Conservation (phyloP, 169 alveolate species). For the Toxoplasma gondii region DNA sequence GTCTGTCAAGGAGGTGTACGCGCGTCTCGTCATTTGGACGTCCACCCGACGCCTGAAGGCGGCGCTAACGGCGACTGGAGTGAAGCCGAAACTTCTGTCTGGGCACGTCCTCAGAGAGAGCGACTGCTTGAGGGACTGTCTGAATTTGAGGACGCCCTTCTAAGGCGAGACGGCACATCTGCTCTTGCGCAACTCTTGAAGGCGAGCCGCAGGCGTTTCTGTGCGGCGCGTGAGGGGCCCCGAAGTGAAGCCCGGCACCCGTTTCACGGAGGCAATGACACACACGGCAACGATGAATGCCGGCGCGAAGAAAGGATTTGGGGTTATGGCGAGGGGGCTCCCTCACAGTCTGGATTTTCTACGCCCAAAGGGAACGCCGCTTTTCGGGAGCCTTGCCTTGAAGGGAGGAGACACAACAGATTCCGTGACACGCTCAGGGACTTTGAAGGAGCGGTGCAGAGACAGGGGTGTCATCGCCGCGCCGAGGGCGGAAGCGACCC, state of each 20-base stretch:
- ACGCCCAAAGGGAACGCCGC: too few species aligned
- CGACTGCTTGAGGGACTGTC: not conserved
- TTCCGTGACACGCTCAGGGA: not conserved
- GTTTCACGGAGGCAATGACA: not conserved
- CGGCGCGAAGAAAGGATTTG: not conserved
- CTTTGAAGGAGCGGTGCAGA: not conserved
- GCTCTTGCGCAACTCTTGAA: not conserved
- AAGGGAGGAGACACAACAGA: too few species aligned
- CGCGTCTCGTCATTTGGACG: not conserved
- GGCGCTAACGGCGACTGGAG: not conserved
- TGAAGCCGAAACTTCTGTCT: not conserved
- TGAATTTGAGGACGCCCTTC: not conserved
- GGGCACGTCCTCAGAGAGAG: not conserved
- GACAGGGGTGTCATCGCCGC: not conserved
- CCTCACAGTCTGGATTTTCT: too few species aligned
- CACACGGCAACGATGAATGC: not conserved
- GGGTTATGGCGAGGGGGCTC: not conserved
- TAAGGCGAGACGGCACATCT: not conserved
- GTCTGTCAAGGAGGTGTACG: too few species aligned
- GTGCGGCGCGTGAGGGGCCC: not conserved
- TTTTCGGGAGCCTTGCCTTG: too few species aligned
- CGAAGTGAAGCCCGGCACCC: not conserved
- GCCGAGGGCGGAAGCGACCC: not conserved
- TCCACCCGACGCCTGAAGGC: not conserved
- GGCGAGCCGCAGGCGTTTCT: not conserved